phyloP scores from a whole-genome alignment of 306 rosid species.

The Bauhinia variegata region DNA sequence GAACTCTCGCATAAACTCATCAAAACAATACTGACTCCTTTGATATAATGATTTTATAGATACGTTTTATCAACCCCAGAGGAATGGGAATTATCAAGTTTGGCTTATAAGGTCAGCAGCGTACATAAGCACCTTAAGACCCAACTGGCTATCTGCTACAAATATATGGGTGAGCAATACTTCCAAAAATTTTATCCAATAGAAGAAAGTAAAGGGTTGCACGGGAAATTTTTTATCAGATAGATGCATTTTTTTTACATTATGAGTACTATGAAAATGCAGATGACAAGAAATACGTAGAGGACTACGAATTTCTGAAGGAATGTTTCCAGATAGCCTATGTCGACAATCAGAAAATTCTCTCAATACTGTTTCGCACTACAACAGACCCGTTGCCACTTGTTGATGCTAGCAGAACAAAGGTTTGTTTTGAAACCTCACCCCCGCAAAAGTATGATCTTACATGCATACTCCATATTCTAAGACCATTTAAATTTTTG shows the following conservation, averaged over 20 bases:
- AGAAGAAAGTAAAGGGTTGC: constrained; percentile 19
- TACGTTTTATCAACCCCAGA: constrained; percentile 58
- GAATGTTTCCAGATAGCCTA: constrained; percentile 56
- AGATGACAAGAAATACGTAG: constrained; percentile 64
- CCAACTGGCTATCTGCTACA: constrained; percentile 59
- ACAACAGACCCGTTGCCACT: constrained; percentile 68
- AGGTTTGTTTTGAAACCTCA: constrained; percentile 41
- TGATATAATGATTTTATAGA: constrained; percentile 46
- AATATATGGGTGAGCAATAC: constrained; percentile 55
- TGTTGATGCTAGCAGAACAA: constrained; percentile 36
- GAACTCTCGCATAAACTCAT: constrained; percentile 1
- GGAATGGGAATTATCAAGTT: constrained; percentile 74
- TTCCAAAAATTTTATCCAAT: not conserved
- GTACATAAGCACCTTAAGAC: constrained; percentile 64
- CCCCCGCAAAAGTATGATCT: not conserved
- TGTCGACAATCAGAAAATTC: constrained; percentile 70
- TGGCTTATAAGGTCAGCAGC: constrained; percentile 71
- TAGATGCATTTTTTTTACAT: not conserved
- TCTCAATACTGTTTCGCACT: constrained; percentile 57
- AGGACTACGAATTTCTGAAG: constrained; percentile 57
- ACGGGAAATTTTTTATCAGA: not conserved
- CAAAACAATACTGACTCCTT: constrained; percentile 8
- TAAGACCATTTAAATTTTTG: constrained; percentile 15
- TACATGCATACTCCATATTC: not conserved
- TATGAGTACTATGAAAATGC: constrained; percentile 20